A percentile compares a stretch with the other conserved stretches of the same genome.
These are phyloP conservation scores for Hericium alpestre DNA, from an alignment of 768 basidiomycete genomes.

Conservation along the genomic window DNA sequence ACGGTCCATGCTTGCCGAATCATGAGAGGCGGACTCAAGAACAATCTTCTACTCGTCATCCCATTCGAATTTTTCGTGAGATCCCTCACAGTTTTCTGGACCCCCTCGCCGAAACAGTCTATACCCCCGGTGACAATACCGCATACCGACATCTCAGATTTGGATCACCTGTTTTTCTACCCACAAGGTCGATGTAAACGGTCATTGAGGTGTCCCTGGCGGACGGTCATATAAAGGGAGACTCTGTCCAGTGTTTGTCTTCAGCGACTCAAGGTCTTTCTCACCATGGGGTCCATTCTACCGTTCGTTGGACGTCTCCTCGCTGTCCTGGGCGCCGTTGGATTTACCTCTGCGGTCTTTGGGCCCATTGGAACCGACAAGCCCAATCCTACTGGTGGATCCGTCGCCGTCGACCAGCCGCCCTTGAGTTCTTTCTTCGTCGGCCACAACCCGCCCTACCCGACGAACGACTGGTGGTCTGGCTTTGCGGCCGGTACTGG, in stretches of 20 bases:
- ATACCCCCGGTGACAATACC: background rate
- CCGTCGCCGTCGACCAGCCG: constrained; percentile 18
- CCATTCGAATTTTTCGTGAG: too few species aligned
- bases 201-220: too few species aligned
- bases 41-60: too few species aligned
- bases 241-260: background rate
- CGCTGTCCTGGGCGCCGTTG: background rate
- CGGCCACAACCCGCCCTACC: constrained; percentile 23
- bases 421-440: constrained; percentile 24
- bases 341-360: constrained; percentile 11
- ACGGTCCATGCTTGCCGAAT: too few species aligned
- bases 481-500: constrained; percentile 21
- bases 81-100: too few species aligned
- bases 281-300: background rate
- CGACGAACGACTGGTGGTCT: constrained; percentile 28
- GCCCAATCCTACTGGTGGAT: constrained; percentile 19
- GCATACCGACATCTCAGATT: background rate
- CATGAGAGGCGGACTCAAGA: too few species aligned
- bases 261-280: too few species aligned
- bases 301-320: background rate
- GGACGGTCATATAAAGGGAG: background rate
- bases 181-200: background rate
- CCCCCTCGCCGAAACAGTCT: background rate
- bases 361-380: constrained; percentile 19
- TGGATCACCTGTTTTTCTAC: background rate